Percentiles rank a stretch among this genome's conserved stretches.
phyloP scores from a whole-genome alignment of 345 rosid genomes.

The Ceriops tagal region DNA sequence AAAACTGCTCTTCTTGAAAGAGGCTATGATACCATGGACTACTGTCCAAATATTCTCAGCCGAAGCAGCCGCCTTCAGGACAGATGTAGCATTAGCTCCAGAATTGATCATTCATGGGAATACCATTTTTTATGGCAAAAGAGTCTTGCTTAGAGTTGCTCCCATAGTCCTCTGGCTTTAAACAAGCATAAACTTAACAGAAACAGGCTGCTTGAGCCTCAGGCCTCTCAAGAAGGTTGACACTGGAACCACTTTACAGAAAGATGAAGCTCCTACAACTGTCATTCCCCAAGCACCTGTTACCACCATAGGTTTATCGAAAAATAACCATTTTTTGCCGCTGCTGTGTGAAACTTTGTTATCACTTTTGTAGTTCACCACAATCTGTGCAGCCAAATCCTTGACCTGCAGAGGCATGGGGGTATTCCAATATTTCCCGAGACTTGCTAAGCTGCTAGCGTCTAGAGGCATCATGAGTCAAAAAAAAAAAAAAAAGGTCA shows the following conservation, averaged over 20 bases:
- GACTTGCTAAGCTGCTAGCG: no score
- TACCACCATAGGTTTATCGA: constrained; percentile 67
- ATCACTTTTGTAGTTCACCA: constrained; percentile 15
- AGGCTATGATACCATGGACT: constrained; percentile 70
- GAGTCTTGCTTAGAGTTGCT: constrained; percentile 49
- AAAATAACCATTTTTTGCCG: constrained; percentile 40
- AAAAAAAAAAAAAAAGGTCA: no score
- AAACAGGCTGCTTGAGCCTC: constrained; percentile 58
- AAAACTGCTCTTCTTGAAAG: constrained; percentile 82
- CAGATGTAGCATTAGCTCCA: constrained; percentile 56
- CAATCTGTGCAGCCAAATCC: constrained; percentile 47
- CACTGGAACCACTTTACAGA: constrained; percentile 65
- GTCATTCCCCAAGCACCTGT: constrained; percentile 94
- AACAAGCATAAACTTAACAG: constrained; percentile 53
- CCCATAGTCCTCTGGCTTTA: constrained; percentile 68
- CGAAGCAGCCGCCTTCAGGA: constrained; percentile 65
- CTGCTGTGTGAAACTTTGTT: constrained; percentile 37
- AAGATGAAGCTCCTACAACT: constrained; percentile 70
- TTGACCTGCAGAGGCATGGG: constrained; percentile 57
- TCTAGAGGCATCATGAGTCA: no score
- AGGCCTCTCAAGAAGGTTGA: no score
- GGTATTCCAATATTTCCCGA: no score
- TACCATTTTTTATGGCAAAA: constrained; percentile 55
- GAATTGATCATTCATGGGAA: constrained; percentile 69
- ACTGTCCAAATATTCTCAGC: constrained; percentile 81